Conservation (phyloP, 2,329 filamentous ascomycete genomes). For the Alternaria novae-zelandiae region DNA sequence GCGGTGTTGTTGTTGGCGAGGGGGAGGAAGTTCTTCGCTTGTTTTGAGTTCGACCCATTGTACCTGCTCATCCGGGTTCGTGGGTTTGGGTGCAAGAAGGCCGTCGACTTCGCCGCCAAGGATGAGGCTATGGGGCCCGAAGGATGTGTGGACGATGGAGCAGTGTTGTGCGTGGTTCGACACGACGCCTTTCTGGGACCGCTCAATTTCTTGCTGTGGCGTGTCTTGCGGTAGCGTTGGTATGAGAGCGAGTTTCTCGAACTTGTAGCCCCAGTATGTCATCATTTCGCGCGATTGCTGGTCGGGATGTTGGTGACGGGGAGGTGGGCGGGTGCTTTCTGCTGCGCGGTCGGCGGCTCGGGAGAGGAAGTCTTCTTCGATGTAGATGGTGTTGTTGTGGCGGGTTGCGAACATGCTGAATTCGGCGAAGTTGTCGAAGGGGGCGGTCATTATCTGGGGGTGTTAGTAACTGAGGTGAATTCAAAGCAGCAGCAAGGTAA, state of each 20-base stretch:
- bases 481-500: constrained; percentile 17
- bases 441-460: constrained; percentile 78
- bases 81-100: constrained; percentile 51
- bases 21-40: constrained; percentile 66
- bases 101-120: constrained; percentile 94
- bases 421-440: constrained; percentile 79
- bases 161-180: constrained; percentile 96
- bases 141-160: constrained; percentile 86
- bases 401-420: constrained; percentile 97
- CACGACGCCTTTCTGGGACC: constrained; percentile 72
- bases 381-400: constrained; percentile 81
- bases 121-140: constrained; percentile 76
- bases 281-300: constrained; percentile 76
- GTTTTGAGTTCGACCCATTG: constrained; percentile 98
- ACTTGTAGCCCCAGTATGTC: constrained; percentile 98
- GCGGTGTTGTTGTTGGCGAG: constrained; percentile 59
- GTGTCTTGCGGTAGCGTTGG: constrained; percentile 81
- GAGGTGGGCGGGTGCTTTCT: constrained; percentile 36
- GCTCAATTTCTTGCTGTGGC: constrained; percentile 78
- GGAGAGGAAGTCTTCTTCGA: constrained; percentile 85
- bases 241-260: constrained; percentile 83
- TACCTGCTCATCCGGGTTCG: constrained; percentile 54
- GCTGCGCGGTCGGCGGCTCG: constrained; percentile 68
- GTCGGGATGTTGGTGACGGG: constrained; percentile 54
- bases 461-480: constrained; percentile 5